phyloP scores from a whole-genome alignment of 2,329 filamentous ascomycete genomes.

The Monilinia polystroma region DNA sequence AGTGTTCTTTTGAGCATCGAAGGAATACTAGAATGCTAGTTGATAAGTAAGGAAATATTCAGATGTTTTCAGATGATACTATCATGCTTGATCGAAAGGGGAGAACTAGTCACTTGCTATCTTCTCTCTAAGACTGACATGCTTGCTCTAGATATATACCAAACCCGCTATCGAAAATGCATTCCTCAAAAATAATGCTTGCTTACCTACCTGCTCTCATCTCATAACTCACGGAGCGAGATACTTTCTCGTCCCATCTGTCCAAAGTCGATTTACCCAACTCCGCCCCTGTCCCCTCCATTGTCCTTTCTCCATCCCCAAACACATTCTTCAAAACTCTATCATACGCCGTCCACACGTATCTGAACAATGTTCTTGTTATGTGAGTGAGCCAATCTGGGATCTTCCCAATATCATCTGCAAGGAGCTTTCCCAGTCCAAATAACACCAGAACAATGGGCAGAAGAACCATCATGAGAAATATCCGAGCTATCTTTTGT shows the following conservation, averaged over 20 bases:
- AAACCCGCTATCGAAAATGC: background rate
- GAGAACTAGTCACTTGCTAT: background rate
- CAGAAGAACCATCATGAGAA: slow-evolving; percentile 61
- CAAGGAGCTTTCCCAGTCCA: slow-evolving; percentile 49
- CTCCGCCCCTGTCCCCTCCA: slow-evolving; percentile 25
- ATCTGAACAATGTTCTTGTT: slow-evolving; percentile 53
- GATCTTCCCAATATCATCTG: slow-evolving; percentile 63
- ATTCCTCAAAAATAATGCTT: background rate
- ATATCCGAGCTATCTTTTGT: slow-evolving; percentile 63
- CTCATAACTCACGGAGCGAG: background rate
- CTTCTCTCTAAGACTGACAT: background rate
- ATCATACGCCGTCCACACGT: slow-evolving; percentile 67
- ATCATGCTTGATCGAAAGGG: background rate
- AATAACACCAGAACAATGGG: slow-evolving; percentile 58
- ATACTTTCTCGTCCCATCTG: slow-evolving; percentile 15
- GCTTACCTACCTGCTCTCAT: background rate
- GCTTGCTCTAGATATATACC: background rate
- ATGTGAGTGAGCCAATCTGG: slow-evolving; percentile 64
- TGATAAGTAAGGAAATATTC: background rate
- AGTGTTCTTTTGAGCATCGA: too few relatives aligned
- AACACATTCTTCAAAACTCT: slow-evolving; percentile 63
- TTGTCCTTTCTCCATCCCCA: slow-evolving; percentile 79
- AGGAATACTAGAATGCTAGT: background rate
- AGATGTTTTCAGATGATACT: background rate
- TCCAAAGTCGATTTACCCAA: slow-evolving; percentile 25